Conservation (phyloP, 306 rosid species). For the Trifolium fragiferum region DNA sequence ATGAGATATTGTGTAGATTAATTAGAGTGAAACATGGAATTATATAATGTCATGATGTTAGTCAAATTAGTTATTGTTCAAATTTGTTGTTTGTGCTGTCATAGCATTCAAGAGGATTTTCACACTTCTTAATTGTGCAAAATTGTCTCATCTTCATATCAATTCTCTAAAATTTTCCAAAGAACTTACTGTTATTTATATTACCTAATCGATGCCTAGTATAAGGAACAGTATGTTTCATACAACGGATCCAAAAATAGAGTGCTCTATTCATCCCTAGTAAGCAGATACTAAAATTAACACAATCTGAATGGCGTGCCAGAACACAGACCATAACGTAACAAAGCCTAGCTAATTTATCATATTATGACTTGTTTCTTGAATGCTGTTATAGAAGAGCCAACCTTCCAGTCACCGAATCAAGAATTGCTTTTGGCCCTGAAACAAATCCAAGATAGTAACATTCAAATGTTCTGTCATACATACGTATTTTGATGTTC, state of each 20-base stretch:
- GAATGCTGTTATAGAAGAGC: constrained; percentile 60
- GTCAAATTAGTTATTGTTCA: neutral
- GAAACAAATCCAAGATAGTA: constrained; percentile 24
- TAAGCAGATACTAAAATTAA: neutral
- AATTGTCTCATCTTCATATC: neutral
- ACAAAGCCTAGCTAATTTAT: constrained; percentile 28
- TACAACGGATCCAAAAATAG: neutral
- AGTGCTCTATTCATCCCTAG: neutral
- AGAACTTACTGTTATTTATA: neutral
- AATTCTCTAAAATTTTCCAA: neutral
- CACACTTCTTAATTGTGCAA: neutral
- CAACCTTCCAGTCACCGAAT: constrained; percentile 78
- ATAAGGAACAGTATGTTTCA: constrained; percentile 9
- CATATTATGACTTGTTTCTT: constrained; percentile 20
- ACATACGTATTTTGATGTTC: constrained; percentile 7
- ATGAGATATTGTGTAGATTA: neutral
- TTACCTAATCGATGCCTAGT: neutral
- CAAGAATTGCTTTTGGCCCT: constrained; percentile 74
- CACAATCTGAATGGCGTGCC: constrained; percentile 18
- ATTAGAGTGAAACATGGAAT: neutral
- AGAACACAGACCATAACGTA: constrained; percentile 1
- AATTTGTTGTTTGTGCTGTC: neutral
- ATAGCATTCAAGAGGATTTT: neutral
- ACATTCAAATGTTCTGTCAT: constrained; percentile 23
- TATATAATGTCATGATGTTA: neutral